Percentiles rank a stretch among this genome's conserved stretches.
These are phyloP conservation scores for Entomophthora muscae DNA, from an alignment of 371 early-diverging fungal species.

Conservation along the genomic window DNA sequence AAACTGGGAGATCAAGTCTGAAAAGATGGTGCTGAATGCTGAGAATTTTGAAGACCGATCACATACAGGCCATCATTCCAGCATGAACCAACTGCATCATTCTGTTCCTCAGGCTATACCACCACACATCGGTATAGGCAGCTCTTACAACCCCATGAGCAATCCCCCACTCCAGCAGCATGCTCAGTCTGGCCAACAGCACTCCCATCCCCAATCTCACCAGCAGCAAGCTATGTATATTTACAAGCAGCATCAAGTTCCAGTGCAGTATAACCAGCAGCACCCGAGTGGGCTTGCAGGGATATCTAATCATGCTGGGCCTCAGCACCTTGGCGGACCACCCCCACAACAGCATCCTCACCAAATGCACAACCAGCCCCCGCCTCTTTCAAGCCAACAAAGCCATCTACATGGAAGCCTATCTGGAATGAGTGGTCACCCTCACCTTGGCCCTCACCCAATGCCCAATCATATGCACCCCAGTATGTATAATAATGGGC, in stretches of 20 bases:
- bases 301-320: not conserved
- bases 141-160: not conserved
- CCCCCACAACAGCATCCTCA: not conserved
- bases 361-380: not conserved
- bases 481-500: not conserved
- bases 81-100: not conserved
- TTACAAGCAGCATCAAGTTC: not conserved
- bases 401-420: not conserved
- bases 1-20: conserved; percentile 17
- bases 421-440: not conserved
- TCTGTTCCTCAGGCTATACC: not conserved
- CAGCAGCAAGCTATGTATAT: not conserved
- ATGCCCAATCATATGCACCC: not conserved
- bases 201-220: not conserved
- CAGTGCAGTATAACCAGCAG: not conserved
- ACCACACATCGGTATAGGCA: not conserved
- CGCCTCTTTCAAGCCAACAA: not conserved
- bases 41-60: conserved; percentile 12
- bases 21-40: conserved; percentile 11
- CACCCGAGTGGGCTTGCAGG: not conserved
- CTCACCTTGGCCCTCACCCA: not conserved
- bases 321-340: not conserved
- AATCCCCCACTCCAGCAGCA: not conserved
- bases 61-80: not conserved
- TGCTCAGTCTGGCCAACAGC: not conserved